Evolutionary conservation across 345 rosid genomes (phyloP).

Genomic region (Physaria fendleri): DNA sequence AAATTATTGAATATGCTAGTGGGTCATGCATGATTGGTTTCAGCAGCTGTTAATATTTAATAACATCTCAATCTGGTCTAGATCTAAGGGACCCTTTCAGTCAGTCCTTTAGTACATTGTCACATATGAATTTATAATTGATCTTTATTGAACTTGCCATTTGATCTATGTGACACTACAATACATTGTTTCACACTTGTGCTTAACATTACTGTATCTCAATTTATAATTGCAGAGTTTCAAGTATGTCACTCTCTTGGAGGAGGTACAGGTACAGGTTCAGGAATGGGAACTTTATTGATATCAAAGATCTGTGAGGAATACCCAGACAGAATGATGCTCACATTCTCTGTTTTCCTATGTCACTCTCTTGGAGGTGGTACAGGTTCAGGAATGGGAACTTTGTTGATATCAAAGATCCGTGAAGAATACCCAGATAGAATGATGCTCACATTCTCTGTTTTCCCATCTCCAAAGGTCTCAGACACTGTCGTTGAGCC

Average conservation of each 20-base stretch:
- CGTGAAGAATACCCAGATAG: slow-evolving; percentile 97
- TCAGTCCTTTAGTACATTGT: not conserved
- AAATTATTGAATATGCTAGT: not conserved
- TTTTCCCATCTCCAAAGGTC: slow-evolving; percentile 95
- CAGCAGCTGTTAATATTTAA: not conserved
- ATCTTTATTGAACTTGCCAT: not conserved
- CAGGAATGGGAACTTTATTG: slow-evolving; percentile 21
- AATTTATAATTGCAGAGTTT: slow-evolving; percentile 42
- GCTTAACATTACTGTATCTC: not conserved
- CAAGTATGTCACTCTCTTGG: slow-evolving; percentile 56
- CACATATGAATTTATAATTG: not conserved
- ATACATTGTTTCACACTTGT: not conserved
- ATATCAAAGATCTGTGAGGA: slow-evolving; percentile 22
- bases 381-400: slow-evolving; percentile 98
- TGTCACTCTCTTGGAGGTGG: slow-evolving; percentile 98
- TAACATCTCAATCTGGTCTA: not conserved
- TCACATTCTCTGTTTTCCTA: slow-evolving; percentile 21
- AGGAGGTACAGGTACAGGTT: slow-evolving; percentile 24
- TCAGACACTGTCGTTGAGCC: slow-evolving; percentile 99
- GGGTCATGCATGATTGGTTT: slow-evolving; percentile 8
- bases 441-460: slow-evolving; percentile 98
- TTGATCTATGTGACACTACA: not conserved
- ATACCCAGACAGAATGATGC: slow-evolving; percentile 25
- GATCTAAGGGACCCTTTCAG: not conserved
- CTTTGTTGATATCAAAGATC: slow-evolving; percentile 83